Conservation (phyloP, 352 stramenopile genomes). For the Globisporangium heterothallicum region DNA sequence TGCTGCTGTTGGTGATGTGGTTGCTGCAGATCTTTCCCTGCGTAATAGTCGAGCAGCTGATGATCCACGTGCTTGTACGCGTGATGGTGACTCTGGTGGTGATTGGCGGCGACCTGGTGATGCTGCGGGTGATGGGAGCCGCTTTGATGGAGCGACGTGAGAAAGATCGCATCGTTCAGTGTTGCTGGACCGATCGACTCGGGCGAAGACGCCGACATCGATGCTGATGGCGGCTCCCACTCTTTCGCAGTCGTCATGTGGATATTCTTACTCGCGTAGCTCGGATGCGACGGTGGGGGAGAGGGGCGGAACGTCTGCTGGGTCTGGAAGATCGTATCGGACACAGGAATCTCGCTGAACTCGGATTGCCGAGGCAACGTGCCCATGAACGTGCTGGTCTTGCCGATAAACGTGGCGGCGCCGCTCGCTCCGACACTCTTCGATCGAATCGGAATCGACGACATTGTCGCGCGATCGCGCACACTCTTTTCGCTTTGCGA, state of each 20-base stretch:
- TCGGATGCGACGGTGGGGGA: constrained; percentile 12
- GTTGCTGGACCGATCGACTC: constrained; percentile 3
- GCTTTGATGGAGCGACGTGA: constrained; percentile 41
- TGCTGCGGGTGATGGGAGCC: background rate
- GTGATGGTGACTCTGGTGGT: background rate
- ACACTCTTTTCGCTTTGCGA: constrained; percentile 5
- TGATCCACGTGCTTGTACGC: constrained; percentile 7
- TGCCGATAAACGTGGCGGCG: constrained; percentile 13
- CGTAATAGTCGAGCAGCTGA: constrained; percentile 8
- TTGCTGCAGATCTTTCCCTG: constrained; percentile 1
- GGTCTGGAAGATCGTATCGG: constrained; percentile 44
- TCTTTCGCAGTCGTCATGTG: constrained; percentile 4
- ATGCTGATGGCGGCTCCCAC: constrained; percentile 10
- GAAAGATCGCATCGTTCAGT: constrained; percentile 37
- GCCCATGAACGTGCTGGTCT: constrained; percentile 55
- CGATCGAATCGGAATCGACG: constrained; percentile 7
- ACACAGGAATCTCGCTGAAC: constrained; percentile 44
- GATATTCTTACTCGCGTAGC: constrained; percentile 17
- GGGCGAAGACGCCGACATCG: constrained; percentile 9
- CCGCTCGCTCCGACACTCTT: background rate
- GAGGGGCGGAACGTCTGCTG: constrained; percentile 21
- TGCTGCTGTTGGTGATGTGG: constrained; percentile 3
- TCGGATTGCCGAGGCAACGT: constrained; percentile 46
- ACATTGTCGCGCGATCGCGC: constrained; percentile 6
- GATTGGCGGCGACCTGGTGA: too few relatives aligned